phyloP scores from a whole-genome alignment of 805 yeast genomes.

The Ogataea naganishii region DNA sequence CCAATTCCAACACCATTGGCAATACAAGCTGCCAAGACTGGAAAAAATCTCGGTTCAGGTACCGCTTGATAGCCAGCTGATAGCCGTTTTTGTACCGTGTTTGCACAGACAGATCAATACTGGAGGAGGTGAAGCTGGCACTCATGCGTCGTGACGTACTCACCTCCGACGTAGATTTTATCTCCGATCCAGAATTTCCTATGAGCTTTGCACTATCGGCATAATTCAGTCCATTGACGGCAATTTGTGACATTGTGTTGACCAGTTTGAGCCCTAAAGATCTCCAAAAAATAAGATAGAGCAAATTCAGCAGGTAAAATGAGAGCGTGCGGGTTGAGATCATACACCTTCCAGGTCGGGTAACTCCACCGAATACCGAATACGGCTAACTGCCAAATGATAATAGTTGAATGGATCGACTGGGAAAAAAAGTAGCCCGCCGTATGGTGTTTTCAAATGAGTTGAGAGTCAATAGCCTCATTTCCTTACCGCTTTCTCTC shows the following conservation, averaged over 20 bases:
- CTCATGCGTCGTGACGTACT: constrained; percentile 2
- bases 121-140: constrained; percentile 1
- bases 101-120: constrained; percentile 8
- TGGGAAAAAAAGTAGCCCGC: too few species aligned
- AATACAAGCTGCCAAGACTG: constrained; percentile 17
- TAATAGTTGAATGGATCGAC: too few species aligned
- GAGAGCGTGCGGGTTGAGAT: too few species aligned
- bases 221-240: not conserved
- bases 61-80: constrained; percentile 32
- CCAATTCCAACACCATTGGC: constrained; percentile 13
- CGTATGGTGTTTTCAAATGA: too few species aligned
- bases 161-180: constrained; percentile 1
- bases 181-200: not conserved
- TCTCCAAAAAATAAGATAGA: constrained; percentile 2
- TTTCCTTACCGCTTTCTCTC: too few species aligned
- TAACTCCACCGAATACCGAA: too few species aligned
- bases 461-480: too few species aligned
- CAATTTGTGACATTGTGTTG: constrained; percentile 2
- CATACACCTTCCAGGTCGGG: too few species aligned
- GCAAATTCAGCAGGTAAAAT: too few species aligned
- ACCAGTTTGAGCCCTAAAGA: constrained; percentile 1
- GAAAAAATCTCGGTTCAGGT: constrained; percentile 25
- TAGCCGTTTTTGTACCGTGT: constrained; percentile 17
- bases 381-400: too few species aligned
- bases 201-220: not conserved